These are phyloP conservation scores for Thermomucor indicae-seudaticae DNA, from an alignment of 371 early-diverging fungal genomes.

Conservation along the genomic window DNA sequence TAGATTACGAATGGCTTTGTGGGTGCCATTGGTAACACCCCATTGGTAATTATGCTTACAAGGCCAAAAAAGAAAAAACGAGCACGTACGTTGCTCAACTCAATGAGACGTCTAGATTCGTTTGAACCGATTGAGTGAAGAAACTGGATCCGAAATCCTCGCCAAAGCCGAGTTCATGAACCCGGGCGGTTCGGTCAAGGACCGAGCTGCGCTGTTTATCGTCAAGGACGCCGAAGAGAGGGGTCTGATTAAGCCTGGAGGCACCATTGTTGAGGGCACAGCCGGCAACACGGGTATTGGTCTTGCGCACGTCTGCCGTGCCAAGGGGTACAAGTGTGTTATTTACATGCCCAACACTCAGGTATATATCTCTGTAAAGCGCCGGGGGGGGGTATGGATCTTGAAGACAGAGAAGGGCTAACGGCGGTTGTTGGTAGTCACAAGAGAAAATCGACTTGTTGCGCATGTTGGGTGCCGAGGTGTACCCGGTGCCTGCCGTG, in stretches of 20 bases:
- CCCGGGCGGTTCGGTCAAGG: slow-evolving; percentile 97
- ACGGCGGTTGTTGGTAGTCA: slow-evolving; percentile 36
- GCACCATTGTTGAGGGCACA: slow-evolving; percentile 94
- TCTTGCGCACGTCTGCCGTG: slow-evolving; percentile 91
- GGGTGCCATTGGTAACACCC: slow-evolving; percentile 94
- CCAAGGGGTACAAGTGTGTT: slow-evolving; percentile 93
- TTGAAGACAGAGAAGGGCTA: background rate
- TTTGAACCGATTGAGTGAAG: slow-evolving; percentile 69
- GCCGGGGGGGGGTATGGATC: background rate
- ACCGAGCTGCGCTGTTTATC: slow-evolving; percentile 90
- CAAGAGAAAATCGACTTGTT: slow-evolving; percentile 93
- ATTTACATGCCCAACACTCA: slow-evolving; percentile 98
- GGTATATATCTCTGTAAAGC: too few relatives aligned
- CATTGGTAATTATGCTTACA: slow-evolving; percentile 63
- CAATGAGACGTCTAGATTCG: slow-evolving; percentile 51
- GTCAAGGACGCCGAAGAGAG: slow-evolving; percentile 90
- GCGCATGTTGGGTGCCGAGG: slow-evolving; percentile 89
- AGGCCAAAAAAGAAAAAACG: too few relatives aligned
- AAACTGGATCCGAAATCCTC: slow-evolving; percentile 84
- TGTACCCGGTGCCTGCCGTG: slow-evolving; percentile 86
- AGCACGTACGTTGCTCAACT: too few relatives aligned
- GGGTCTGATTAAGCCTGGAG: slow-evolving; percentile 84
- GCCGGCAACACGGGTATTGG: slow-evolving; percentile 98
- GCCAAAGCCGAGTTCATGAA: slow-evolving; percentile 98
- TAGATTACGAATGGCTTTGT: slow-evolving; percentile 73